Conservation (phyloP, 208 protist species). For the Acanthamoeba sp. region DNA sequence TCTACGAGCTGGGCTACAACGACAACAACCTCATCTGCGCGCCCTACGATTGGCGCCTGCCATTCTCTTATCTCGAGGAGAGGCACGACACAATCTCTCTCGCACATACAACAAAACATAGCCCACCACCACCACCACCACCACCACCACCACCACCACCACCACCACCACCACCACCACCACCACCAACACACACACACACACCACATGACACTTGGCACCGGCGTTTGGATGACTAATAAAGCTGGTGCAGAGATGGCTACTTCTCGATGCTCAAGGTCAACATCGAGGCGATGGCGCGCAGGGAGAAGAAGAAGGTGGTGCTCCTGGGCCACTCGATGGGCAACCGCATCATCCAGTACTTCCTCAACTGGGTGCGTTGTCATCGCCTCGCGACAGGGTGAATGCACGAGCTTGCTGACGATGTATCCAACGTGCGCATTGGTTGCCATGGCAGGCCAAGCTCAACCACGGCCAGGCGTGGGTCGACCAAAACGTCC, state of each 20-base stretch:
- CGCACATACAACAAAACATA: too few species aligned
- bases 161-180: too few species aligned
- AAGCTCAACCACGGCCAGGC: background rate
- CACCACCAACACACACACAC: background rate
- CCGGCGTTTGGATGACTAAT: background rate
- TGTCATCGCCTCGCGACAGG: background rate
- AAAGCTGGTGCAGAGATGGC: background rate
- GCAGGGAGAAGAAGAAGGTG: background rate
- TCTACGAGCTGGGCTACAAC: conserved; percentile 66
- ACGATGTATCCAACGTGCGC: too few species aligned
- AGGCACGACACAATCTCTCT: background rate
- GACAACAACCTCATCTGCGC: conserved; percentile 31
- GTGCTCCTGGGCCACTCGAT: conserved; percentile 61
- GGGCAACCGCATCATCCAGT: conserved; percentile 69
- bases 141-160: too few species aligned
- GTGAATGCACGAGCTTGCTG: too few species aligned
- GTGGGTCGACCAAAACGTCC: conserved; percentile 54
- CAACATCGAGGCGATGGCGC: background rate
- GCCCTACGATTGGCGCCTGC: background rate
- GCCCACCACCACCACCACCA: too few species aligned
- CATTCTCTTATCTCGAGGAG: background rate
- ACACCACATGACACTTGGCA: background rate
- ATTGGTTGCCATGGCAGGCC: background rate
- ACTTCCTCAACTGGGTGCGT: conserved; percentile 62
- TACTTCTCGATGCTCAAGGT: conserved; percentile 16